Percentiles rank a stretch among this genome's conserved stretches.
Conservation (phyloP, 768 basidiomycete species). For the Boletus speciosus region DNA sequence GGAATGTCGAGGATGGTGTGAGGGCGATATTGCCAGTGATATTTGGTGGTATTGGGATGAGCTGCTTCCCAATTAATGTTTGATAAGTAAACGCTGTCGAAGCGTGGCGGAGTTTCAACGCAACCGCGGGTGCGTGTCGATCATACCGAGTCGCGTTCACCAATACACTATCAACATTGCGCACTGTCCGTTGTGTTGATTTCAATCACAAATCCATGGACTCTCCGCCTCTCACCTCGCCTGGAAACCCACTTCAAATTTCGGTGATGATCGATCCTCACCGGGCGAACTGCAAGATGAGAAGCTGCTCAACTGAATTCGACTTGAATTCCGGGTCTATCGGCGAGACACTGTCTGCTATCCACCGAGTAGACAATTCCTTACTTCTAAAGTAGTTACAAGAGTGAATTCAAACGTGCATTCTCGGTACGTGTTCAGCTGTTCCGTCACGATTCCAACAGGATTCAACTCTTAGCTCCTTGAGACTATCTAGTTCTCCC, state of each 20-base stretch:
- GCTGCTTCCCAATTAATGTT: constrained; percentile 54
- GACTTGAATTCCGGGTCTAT: too few relatives aligned
- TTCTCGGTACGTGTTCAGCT: too few relatives aligned
- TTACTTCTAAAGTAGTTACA: too few relatives aligned
- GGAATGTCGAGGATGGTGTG: constrained; percentile 30
- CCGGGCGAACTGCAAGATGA: not conserved
- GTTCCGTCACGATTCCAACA: too few relatives aligned
- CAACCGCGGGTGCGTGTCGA: not conserved
- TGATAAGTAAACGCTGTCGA: constrained; percentile 28
- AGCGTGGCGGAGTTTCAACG: not conserved
- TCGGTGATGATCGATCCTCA: too few relatives aligned
- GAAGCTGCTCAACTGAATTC: not conserved
- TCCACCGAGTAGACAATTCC: too few relatives aligned
- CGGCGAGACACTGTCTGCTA: too few relatives aligned
- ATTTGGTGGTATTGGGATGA: constrained; percentile 52
- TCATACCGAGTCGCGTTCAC: not conserved
- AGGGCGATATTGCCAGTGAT: constrained; percentile 32
- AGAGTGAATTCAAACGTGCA: too few relatives aligned
- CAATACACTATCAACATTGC: not conserved
- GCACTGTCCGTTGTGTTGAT: too few relatives aligned
- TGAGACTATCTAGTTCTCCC: too few relatives aligned
- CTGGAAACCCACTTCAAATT: not conserved
- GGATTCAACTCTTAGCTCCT: too few relatives aligned
- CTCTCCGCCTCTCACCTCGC: not conserved
- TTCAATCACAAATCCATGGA: not conserved